These are phyloP conservation scores for Lactarius quietus DNA, from an alignment of 768 basidiomycete species.

Conservation along the genomic window DNA sequence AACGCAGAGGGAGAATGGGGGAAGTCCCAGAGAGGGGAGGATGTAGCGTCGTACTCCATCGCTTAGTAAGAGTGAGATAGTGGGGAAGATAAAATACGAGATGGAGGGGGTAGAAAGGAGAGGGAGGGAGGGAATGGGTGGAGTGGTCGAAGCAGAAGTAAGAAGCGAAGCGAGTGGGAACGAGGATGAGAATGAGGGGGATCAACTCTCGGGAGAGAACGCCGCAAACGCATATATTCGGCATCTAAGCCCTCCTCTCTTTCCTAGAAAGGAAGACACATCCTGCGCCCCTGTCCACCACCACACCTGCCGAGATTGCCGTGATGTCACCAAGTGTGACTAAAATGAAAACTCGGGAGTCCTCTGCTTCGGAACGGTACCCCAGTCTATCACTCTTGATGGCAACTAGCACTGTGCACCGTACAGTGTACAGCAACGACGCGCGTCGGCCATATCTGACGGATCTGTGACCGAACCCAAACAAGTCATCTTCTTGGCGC, in stretches of 20 bases:
- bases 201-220: not conserved
- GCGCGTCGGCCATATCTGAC: not conserved
- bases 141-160: not conserved
- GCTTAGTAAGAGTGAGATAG: slow-evolving; percentile 11
- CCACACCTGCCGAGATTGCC: not conserved
- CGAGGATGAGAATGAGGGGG: not conserved
- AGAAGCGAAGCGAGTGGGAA: not conserved
- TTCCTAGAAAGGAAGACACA: not conserved
- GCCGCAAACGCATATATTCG: no score
- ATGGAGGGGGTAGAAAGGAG: not conserved
- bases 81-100: not conserved
- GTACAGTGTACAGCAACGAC: not conserved
- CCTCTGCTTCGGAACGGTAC: not conserved
- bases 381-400: not conserved
- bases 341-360: not conserved
- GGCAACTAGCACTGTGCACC: not conserved
- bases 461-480: not conserved
- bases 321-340: not conserved
- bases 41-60: slow-evolving; percentile 53
- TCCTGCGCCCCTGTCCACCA: not conserved
- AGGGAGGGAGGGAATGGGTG: not conserved
- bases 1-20: slow-evolving; percentile 46
- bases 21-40: slow-evolving; percentile 67
- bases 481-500: not conserved
- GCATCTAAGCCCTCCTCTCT: not conserved